Evolutionary conservation across 768 basidiomycete genomes (phyloP).

Genomic region (Crucibulum laeve): DNA sequence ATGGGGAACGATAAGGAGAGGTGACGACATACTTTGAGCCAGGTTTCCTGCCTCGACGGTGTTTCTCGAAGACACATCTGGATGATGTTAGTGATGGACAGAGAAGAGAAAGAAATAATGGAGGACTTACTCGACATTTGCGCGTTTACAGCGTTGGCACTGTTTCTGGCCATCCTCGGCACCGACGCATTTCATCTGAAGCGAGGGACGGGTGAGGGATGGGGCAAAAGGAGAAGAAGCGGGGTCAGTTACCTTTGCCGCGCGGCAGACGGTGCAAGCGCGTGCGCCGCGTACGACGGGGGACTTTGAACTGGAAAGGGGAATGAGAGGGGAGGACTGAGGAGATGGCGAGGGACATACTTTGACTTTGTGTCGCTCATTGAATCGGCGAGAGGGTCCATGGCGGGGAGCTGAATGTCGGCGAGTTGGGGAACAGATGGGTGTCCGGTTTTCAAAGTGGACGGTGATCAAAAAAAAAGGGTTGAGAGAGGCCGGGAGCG

Average conservation of each 20-base stretch:
- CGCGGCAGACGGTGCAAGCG: slow-evolving; percentile 82
- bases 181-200: slow-evolving; percentile 88
- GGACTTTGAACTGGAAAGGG: slow-evolving; percentile 31
- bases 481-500: background rate
- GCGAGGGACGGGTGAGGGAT: slow-evolving; percentile 13
- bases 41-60: slow-evolving; percentile 82
- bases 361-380: slow-evolving; percentile 26
- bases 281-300: slow-evolving; percentile 51
- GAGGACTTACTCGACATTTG: slow-evolving; percentile 62
- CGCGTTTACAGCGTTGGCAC: slow-evolving; percentile 82
- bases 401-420: slow-evolving; percentile 11
- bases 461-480: slow-evolving; percentile 37
- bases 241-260: slow-evolving; percentile 59
- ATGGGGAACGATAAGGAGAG: slow-evolving; percentile 3
- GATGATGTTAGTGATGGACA: slow-evolving; percentile 11
- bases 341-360: slow-evolving; percentile 19
- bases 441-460: slow-evolving; percentile 32
- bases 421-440: slow-evolving; percentile 3
- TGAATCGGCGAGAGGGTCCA: slow-evolving; percentile 31
- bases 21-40: slow-evolving; percentile 70
- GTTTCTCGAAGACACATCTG: slow-evolving; percentile 86
- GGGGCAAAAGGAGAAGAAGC: slow-evolving; percentile 12
- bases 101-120: slow-evolving; percentile 7
- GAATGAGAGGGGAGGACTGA: slow-evolving; percentile 6
- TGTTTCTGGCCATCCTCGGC: slow-evolving; percentile 79